Evolutionary conservation across 1,284 basidiomycete genomes (phyloP), one percentile per base, ranked within the genome.

Genomic region (Neonothopanus nambi): DNA sequence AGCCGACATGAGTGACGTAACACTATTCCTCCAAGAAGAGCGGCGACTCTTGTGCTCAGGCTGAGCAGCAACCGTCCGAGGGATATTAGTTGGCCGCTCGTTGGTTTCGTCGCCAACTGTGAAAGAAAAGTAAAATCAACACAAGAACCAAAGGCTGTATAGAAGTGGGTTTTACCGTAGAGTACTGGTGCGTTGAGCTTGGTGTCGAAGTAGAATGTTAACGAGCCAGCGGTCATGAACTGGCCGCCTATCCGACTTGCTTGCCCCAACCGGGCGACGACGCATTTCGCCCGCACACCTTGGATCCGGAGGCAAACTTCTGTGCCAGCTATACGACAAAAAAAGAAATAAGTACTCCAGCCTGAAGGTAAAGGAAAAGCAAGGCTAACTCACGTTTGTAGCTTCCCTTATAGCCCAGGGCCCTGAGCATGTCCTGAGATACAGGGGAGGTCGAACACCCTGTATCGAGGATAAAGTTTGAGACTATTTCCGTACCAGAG

Each of bases 381-480:
- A 8, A 38, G 17, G 17, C 15, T 4, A 9, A 52, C 52, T 37
- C 37, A 57, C 57, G 30, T 40, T 30, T 51, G 33, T 56, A 53
- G 28, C 45, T 48, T 8, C 64, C 63, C 1, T 44, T 44, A 49
- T 59, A 69, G 8, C 68, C 68, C 28, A 74, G 61, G 5, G 67
- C 70, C 3, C 46, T 43, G 8, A 73, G 59, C 2, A 65, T 65
- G 21, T 69, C 67, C 20, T 63, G 60, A 11, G 70, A 67, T 12
- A 74, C 65, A 33, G 63, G 56, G 9, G 65, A 68, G 33, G 63
- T 56, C 15, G 64, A 58, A n/a, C 61, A 60, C 11, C 67, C 70
- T n/a, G 71, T 73, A 56, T 74, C 72, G 17, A 74, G 65, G 21
- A 73, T 64, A 49, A 74, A 73, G 46, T 74, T 74, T 15, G 63